Evolutionary conservation across 768 basidiomycete genomes (phyloP), one percentile per base, ranked within the genome.

Genomic region (Mycena galericulata): DNA sequence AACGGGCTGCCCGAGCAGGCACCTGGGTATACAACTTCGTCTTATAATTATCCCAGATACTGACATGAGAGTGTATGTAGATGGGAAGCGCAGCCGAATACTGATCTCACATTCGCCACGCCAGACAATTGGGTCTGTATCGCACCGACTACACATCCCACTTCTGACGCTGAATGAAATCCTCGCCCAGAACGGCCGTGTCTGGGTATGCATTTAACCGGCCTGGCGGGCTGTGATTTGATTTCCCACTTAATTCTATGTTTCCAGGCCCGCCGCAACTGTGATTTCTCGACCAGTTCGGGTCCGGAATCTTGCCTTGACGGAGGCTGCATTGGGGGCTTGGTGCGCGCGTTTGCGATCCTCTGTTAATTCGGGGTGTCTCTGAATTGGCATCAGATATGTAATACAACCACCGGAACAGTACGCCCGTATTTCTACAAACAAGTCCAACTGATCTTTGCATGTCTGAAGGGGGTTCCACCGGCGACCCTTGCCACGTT

Each of bases 281-380:
- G 51, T 46, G 41, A 63, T 63, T 63, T 63, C 43, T 63, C 62
- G 17, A 54, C 53, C 40, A 46, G 32, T 46, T 26, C 62, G 17
- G 30, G 62, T 46, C 51, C 62, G 22, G 45, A 63, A 46, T 54
- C 62, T 41, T 63, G 53, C 43, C 62, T 63, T 46, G 32, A 49
- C 29, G 62, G 62, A 63, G 41, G 62, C 32, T 63, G 62, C 12
- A 63, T 45, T 55, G 62, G 51, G 30, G 62, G 62, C 32, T 63
- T 63, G 51, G 50, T 62, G 32, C 54, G 62, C 47, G 41, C 32
- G 32, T 51, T 34, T 43, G 24, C 24, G 17, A 29, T 51, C 27
- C 36, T 62, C 40, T 36, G 34, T 32, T 53, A 24, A 22, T 18
- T 14, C 43, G 22, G 2, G 22, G 50, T 11, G 20, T 50, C 6